Evolutionary conservation across 371 early-diverging fungal species (phyloP).

Genomic region (Basidiobolus meristosporus): DNA sequence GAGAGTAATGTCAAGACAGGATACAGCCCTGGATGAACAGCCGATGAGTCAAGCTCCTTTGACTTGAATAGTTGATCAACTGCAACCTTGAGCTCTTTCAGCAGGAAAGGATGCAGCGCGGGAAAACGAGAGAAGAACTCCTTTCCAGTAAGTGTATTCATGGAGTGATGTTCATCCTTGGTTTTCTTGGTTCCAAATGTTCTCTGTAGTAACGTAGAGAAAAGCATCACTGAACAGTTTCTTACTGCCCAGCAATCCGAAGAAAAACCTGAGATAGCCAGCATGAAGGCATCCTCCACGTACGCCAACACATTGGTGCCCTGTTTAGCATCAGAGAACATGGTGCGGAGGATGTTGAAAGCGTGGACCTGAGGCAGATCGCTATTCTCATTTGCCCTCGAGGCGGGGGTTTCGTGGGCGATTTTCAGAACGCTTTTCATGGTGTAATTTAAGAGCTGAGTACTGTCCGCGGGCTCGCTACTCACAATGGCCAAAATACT

Average conservation of each 20-base stretch:
- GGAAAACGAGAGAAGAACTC: slow-evolving; percentile 84
- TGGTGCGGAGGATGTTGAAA: slow-evolving; percentile 63
- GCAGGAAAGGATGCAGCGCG: slow-evolving; percentile 50
- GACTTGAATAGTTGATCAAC: slow-evolving; percentile 23
- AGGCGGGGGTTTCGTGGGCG: slow-evolving; percentile 21
- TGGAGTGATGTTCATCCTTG: slow-evolving; percentile 39
- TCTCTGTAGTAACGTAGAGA: slow-evolving; percentile 61
- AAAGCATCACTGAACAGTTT: slow-evolving; percentile 86
- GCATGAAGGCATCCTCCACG: slow-evolving; percentile 47
- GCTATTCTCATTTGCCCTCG: slow-evolving; percentile 25
- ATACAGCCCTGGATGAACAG: slow-evolving; percentile 21
- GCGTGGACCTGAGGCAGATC: slow-evolving; percentile 77
- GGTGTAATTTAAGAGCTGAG: slow-evolving; percentile 34
- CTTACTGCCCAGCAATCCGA: slow-evolving; percentile 78
- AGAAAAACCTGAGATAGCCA: slow-evolving; percentile 61
- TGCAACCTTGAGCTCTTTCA: slow-evolving; percentile 41
- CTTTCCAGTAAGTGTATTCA: slow-evolving; percentile 66
- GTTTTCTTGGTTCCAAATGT: slow-evolving; percentile 68
- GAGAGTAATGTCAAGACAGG: slow-evolving; percentile 57
- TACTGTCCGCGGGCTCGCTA: slow-evolving; percentile 40
- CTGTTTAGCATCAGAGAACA: slow-evolving; percentile 65
- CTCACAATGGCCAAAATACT: slow-evolving; percentile 72
- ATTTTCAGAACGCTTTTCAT: slow-evolving; percentile 45
- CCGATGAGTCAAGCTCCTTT: slow-evolving; percentile 1
- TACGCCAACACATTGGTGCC: slow-evolving; percentile 49